These are phyloP conservation scores for Spiraea crenata DNA, from an alignment of 331 rosid genomes.

Conservation along the genomic window DNA sequence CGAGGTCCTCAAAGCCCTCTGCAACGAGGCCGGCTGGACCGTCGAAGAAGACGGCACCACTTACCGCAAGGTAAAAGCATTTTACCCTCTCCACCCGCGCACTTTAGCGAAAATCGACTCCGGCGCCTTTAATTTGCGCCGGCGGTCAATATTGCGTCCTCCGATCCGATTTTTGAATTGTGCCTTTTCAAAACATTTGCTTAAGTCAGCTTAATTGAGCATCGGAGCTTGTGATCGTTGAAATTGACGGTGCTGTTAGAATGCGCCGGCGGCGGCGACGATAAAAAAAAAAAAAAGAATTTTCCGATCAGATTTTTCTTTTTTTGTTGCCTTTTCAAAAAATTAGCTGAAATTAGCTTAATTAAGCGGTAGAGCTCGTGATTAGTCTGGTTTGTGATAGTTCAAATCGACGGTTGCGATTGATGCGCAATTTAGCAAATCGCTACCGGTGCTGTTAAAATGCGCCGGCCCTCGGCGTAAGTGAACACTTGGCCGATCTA, in stretches of 20 bases:
- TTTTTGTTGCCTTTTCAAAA: neutral
- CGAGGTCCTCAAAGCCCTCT: constrained; percentile 95
- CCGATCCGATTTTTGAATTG: too few relatives aligned
- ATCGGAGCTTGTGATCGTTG: too few relatives aligned
- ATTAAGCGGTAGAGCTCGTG: neutral
- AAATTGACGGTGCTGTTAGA: neutral
- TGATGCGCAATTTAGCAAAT: neutral
- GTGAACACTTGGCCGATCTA: neutral
- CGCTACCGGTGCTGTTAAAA: too few relatives aligned
- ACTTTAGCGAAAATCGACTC: too few relatives aligned
- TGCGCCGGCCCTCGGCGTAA: too few relatives aligned
- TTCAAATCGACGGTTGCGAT: neutral
- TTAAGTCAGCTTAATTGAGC: neutral
- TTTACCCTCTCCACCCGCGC: too few relatives aligned
- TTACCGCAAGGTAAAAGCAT: constrained; percentile 67
- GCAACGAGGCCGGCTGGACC: constrained; percentile 95
- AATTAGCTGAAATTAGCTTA: neutral
- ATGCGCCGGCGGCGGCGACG: neutral
- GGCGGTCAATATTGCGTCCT: too few relatives aligned
- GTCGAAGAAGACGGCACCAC: constrained; percentile 98
- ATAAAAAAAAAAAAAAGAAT: too few relatives aligned
- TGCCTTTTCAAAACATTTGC: too few relatives aligned
- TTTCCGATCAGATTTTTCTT: neutral
- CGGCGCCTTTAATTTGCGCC: too few relatives aligned
- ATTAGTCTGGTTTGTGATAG: neutral